Evolutionary conservation across 2,329 filamentous ascomycete species (phyloP).

Genomic region (Ramichloridium luteum): DNA sequence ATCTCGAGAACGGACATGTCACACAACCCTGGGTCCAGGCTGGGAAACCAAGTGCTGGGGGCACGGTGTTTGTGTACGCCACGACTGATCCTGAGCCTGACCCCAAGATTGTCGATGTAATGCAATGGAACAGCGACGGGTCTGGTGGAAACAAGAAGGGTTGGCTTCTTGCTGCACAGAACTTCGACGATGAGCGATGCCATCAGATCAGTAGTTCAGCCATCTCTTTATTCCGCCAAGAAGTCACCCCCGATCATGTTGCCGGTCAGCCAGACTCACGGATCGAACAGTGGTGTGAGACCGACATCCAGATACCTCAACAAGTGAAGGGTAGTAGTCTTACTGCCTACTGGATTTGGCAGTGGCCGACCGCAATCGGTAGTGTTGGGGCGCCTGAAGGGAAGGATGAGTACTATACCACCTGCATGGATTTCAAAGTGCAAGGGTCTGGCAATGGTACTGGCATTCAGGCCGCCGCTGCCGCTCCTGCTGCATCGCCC

Average conservation of each 20-base stretch:
- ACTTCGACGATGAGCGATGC: conserved; percentile 85
- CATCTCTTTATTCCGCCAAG: conserved; percentile 49
- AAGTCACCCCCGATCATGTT: conserved; percentile 42
- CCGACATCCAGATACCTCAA: conserved; percentile 61
- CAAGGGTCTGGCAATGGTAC: conserved; percentile 3
- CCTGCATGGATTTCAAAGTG: conserved; percentile 44
- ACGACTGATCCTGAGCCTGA: conserved; percentile 37
- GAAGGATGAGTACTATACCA: conserved; percentile 47
- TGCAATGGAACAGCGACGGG: conserved; percentile 71
- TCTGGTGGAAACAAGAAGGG: conserved; percentile 71
- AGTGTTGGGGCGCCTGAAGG: conserved; percentile 31
- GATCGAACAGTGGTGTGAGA: conserved; percentile 65
- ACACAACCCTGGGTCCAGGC: conserved; percentile 29
- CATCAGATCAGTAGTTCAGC: conserved; percentile 58
- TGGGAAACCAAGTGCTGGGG: conserved; percentile 33
- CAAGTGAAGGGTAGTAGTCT: conserved; percentile 52
- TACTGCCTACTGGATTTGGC: conserved; percentile 93
- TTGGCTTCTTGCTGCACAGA: conserved; percentile 59
- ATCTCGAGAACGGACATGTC: conserved; percentile 40
- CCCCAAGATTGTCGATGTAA: conserved; percentile 52
- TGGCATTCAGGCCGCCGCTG: conserved; percentile 5
- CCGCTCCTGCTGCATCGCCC: not conserved
- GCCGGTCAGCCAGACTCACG: conserved; percentile 35
- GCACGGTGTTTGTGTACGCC: conserved; percentile 38
- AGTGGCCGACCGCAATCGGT: conserved; percentile 54